Evolutionary conservation across 768 basidiomycete species (phyloP).

Genomic region (Crepidotus variabilis): DNA sequence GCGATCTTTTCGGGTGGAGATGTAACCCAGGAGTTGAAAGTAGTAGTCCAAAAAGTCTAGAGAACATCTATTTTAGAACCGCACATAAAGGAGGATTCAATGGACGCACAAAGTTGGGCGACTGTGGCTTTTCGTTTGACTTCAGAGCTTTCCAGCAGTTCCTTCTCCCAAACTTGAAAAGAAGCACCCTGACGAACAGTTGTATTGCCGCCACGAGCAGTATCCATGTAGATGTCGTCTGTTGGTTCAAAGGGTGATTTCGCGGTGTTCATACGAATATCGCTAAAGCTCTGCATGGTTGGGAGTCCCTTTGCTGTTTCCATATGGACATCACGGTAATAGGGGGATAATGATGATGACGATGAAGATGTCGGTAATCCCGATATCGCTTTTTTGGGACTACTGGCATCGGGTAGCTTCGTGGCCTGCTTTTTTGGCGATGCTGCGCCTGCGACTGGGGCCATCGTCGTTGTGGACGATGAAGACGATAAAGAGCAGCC

Average conservation of each 20-base stretch:
- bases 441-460: not conserved
- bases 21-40: conserved; percentile 90
- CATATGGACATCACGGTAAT: conserved; percentile 63
- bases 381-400: not conserved
- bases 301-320: conserved; percentile 68
- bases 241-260: conserved; percentile 40
- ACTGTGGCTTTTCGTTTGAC: conserved; percentile 95
- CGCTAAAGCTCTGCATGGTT: conserved; percentile 30
- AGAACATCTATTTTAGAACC: conserved; percentile 1
- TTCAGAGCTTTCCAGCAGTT: conserved; percentile 80
- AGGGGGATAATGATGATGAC: conserved; percentile 3
- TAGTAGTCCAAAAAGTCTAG: conserved; percentile 97
- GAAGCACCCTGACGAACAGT: conserved; percentile 52
- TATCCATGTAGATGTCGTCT: conserved; percentile 69
- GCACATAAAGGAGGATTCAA: not conserved
- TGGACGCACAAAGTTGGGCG: conserved; percentile 79
- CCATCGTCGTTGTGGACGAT: not conserved
- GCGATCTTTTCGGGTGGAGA: conserved; percentile 82
- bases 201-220: conserved; percentile 45
- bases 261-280: conserved; percentile 62
- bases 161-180: conserved; percentile 79
- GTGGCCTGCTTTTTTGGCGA: conserved; percentile 3
- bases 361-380: conserved; percentile 2
- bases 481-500: not conserved
- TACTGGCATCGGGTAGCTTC: conserved; percentile 1